Evolutionary conservation across 2,329 filamentous ascomycete species (phyloP), one percentile per base, ranked within the genome.

Genomic region (Aspergillus phoenicis): DNA sequence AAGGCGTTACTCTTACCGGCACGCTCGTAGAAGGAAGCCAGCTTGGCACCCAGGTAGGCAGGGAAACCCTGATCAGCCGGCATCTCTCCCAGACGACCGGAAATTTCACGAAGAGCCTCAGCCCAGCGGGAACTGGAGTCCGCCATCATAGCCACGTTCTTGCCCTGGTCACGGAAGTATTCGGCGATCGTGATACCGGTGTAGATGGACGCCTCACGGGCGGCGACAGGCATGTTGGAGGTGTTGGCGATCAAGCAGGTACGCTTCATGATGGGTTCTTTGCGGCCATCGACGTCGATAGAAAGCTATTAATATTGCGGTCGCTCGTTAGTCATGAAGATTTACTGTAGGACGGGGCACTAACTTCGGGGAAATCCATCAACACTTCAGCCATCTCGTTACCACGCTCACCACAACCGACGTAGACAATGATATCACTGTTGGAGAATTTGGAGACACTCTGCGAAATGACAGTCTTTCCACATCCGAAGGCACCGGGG

Each of bases 341-440:
- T 20, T 17, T 30, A 56, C 8, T 52, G 33, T 11, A n/a, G 6
- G n/a, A 47, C n/a, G 8, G 17, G 22, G 8, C 38, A 60, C 74
- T 61, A 74, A 86, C 84, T 75, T 98, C 93, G 62, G 95, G 95
- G 85, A 99, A 99, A 81, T 99, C 95, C 91, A 97, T 98, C 85
- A 99, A 85, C 70, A 99, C 95, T 85, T 99, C 95, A 66, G 95
- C 95, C 95, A 99, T 99, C 81, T 99, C 95, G 76, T 99, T 99
- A 69, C 95, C 95, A 71, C 95, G 91, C 82, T 99, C 95, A 70
- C 93, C 91, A 68, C 85, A 89, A 62, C 95, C 95, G 62, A 99
- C 95, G 77, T 99, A 99, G 70, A 99, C 91, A 70, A 99, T 99
- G 73, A 98, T 91, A 77, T 99, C 95, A 78, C 91, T 95, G 88